Percentiles rank a stretch among this genome's conserved stretches.
These are phyloP conservation scores for Ganoderma sinense DNA, from an alignment of 1,284 basidiomycete genomes.

Conservation along the genomic window DNA sequence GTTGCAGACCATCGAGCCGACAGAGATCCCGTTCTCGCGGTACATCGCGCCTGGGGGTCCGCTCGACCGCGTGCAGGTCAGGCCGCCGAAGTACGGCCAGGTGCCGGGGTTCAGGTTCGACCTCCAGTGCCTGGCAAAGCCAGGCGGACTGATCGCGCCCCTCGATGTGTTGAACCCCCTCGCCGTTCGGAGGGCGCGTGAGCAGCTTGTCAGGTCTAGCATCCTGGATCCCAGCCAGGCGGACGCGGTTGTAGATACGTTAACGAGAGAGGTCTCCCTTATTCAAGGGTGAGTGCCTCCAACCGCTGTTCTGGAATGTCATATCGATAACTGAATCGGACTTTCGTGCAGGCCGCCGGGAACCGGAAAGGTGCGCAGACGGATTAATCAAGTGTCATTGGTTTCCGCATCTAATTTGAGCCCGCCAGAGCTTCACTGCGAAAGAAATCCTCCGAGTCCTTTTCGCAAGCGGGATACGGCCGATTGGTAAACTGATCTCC, in stretches of 20 bases:
- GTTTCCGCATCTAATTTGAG: neutral
- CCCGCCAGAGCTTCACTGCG: conserved; percentile 65
- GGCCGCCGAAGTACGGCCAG: conserved; percentile 38
- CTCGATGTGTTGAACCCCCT: conserved; percentile 30
- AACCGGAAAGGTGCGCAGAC: conserved; percentile 67
- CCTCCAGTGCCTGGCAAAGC: conserved; percentile 44
- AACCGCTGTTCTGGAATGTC: too few species aligned
- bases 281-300: conserved; percentile 68
- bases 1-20: conserved; percentile 39
- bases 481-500: conserved; percentile 24
- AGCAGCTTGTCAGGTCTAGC: conserved; percentile 52
- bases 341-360: conserved; percentile 66
- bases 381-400: neutral
- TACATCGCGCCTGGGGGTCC: conserved; percentile 45
- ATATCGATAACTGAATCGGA: neutral
- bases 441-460: conserved; percentile 72
- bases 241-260: conserved; percentile 66
- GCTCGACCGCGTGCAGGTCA: conserved; percentile 27
- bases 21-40: conserved; percentile 38
- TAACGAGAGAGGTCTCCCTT: conserved; percentile 66
- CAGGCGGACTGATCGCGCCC: conserved; percentile 25
- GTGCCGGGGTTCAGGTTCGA: conserved; percentile 39
- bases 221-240: conserved; percentile 71
- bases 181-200: conserved; percentile 48
- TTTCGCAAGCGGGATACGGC: conserved; percentile 50